Base-by-base conservation (phyloP, 257 asterid species). In the Plantago major region DNA sequence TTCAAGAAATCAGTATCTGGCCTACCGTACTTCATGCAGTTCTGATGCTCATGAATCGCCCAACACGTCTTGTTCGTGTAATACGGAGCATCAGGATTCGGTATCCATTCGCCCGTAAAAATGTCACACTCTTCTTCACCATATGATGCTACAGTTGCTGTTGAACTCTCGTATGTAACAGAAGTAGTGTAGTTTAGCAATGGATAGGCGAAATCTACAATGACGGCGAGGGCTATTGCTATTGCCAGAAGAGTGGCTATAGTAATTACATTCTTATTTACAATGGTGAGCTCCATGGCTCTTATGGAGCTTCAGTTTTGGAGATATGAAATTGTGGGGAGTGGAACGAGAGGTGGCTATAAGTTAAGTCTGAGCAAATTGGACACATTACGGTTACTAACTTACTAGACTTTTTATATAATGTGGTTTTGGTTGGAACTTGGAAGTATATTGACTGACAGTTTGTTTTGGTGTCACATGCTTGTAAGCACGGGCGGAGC, bases 61-160 rank as follows among this genome's bases (percentile, higher is more conserved):
- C 38, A 1, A 33, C 89, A 84, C 0, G 83, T 82, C 5, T 49
- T 65, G 54, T 84, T 84, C 12, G 97, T 84, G 62, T 92, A 92
- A 55, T 79, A 81, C 2, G 95, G 97, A 1, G 82, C 95, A 1
- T 81, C 88, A 0, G 82, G 82, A 58, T 92, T 73, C 0, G 81
- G 78, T 3, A 86, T 78, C 99, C 99, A 92, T 44, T 89, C 93
- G 9, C 99, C 99, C 0, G 86, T 44, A 69, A 84, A 92, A 49
- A 92, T 48, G 58, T 89, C 81, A 60, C 98, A 92, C 2, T 58
- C 72, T 5, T 59, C 60, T 40, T 53, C 68, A 17, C 71, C 70
- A 37, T 64, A 65, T 13, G 56, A 58, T 11, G 70, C 52, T 12
- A 59, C 30, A 4, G 22, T 15, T 18, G 37, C 15, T 6, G 76